Evolutionary conservation across 305 asterid genomes (phyloP).

Genomic region (Petunia hybrid): DNA sequence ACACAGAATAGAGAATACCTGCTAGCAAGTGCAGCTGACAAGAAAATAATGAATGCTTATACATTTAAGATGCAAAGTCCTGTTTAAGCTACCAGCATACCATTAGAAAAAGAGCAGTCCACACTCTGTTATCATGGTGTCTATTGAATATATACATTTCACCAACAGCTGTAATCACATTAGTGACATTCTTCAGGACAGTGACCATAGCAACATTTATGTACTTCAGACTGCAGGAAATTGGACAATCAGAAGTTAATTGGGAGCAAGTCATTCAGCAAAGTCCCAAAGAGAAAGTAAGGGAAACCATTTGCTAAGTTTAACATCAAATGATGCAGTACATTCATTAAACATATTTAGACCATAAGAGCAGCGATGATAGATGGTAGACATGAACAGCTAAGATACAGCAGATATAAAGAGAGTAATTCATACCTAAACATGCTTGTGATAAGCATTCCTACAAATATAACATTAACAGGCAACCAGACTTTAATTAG

Average conservation of each 20-base stretch:
- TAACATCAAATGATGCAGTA: no score
- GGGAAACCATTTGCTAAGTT: no score
- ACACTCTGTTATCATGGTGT: conserved; percentile 86
- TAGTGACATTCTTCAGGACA: conserved; percentile 90
- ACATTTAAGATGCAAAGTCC: neutral
- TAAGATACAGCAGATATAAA: conserved; percentile 19
- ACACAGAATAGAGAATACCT: no score
- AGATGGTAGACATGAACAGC: no score
- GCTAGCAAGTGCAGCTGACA: no score
- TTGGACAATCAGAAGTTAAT: conserved; percentile 8
- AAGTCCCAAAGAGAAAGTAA: neutral
- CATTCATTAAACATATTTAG: neutral
- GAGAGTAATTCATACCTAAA: conserved; percentile 67
- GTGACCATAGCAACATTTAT: conserved; percentile 96
- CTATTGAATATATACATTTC: conserved; percentile 90
- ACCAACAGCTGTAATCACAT: conserved; percentile 93
- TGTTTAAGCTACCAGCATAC: conserved; percentile 49
- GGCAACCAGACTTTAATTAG: conserved; percentile 92
- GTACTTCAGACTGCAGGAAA: conserved; percentile 71
- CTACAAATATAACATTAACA: conserved; percentile 85
- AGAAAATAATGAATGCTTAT: no score
- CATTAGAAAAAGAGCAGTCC: conserved; percentile 95
- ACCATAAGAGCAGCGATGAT: no score
- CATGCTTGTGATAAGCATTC: conserved; percentile 97
- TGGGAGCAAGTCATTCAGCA: neutral